Evolutionary conservation across 306 rosid species (phyloP).

Genomic region (Pueraria montana): DNA sequence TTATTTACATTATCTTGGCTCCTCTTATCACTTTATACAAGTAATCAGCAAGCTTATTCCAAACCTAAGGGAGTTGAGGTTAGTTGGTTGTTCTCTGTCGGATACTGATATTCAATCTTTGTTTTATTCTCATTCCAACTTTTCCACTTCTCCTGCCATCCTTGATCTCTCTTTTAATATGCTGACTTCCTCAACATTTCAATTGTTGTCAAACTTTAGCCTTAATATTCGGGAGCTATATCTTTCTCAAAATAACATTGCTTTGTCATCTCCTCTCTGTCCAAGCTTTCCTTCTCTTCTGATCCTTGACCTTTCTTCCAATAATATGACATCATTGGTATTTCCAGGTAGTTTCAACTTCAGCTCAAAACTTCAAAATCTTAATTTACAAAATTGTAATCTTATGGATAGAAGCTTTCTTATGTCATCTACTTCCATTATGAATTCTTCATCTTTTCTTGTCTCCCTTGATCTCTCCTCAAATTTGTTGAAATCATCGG

Average conservation of each 20-base stretch:
- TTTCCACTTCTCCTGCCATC: slow-evolving; percentile 13
- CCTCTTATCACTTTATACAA: background rate
- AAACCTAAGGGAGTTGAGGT: background rate
- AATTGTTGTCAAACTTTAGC: background rate
- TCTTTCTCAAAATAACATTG: background rate
- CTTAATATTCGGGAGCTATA: background rate
- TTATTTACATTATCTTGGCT: background rate
- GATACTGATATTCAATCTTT: background rate
- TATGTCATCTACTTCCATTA: background rate
- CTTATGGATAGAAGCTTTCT: background rate
- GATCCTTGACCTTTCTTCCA: background rate
- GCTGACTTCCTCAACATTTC: background rate
- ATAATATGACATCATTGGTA: background rate
- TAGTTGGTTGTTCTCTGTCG: background rate
- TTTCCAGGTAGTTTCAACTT: background rate
- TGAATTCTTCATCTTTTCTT: background rate
- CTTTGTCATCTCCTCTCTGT: background rate
- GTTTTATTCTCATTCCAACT: background rate
- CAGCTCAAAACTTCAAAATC: background rate
- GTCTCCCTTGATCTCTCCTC: background rate
- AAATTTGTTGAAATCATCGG: background rate
- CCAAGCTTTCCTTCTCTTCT: slow-evolving; percentile 10
- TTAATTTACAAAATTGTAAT: background rate
- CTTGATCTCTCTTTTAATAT: slow-evolving; percentile 3
- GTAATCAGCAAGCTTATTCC: background rate